Evolutionary conservation across 768 basidiomycete species (phyloP), one percentile per base, ranked within the genome.

Genomic region (Hericium erinaceus): DNA sequence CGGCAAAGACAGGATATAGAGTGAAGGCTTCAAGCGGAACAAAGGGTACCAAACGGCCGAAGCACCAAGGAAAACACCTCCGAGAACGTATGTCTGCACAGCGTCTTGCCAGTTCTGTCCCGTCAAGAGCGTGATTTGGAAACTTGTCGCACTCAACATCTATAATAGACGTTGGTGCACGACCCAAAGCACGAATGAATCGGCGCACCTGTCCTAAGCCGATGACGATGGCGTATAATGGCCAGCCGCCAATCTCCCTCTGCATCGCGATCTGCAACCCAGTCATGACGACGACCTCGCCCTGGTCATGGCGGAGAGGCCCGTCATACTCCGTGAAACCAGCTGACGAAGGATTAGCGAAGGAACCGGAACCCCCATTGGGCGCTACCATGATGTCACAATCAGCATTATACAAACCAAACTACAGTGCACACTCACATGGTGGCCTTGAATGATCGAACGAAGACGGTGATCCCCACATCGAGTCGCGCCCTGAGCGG

Each of bases 111-210:
- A 91, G 64, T 92, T 93, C 64, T 86, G 83, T 54, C 94, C 94
- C 18, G 89, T 87, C 18, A 95, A 77, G 39, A 97, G 73, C 16
- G 92, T 95, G 66, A 95, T 89, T 72, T 97, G 94, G 82, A 95
- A 97, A 66, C 92, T 95, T 33, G 91, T 92, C 3, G 92, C 92
- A 57, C 87, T 84, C 61, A 93, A 72, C 87, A 93, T 92, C 81
- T 87, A 24, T 11, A 16, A 56, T 54, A 20, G 9, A 16, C 15
- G n/a, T 11, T 1, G 46, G 24, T 44, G 20, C 56, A 39, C 15
- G 18, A 4, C 5, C n/a, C 24, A 22, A 28, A 8, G 16, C 8
- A n/a, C 9, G 18, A 46, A 66, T 62, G 33, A 22, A 57, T 54
- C 28, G 46, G 64, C 79, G 49, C 51, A 82, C 81, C 77, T 91